Conservation (phyloP, 441 rosid species). For the Daphne laureola region DNA sequence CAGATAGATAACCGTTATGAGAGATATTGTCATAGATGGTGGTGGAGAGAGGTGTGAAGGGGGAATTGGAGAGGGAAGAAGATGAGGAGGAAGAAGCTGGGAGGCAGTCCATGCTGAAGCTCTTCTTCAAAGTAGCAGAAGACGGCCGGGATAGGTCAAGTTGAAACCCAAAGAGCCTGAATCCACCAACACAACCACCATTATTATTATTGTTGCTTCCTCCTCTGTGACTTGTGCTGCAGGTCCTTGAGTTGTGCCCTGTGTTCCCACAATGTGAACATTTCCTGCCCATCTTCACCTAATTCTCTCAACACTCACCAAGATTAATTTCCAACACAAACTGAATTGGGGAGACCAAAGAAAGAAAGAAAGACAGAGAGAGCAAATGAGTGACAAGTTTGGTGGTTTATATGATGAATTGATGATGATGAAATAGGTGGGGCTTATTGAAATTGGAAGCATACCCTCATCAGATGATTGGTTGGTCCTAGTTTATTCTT, state of each 20-base stretch:
- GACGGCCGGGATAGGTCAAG: slow-evolving; percentile 45
- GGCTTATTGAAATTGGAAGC: slow-evolving; percentile 50
- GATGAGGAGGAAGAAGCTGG: slow-evolving; percentile 30
- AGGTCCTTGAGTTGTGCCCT: slow-evolving; percentile 88
- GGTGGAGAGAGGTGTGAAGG: slow-evolving; percentile 27
- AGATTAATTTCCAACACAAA: slow-evolving; percentile 5
- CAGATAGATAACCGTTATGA: slow-evolving; percentile 48
- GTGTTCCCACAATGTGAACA: slow-evolving; percentile 82
- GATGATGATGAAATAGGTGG: slow-evolving; percentile 27
- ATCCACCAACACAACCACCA: slow-evolving; percentile 24
- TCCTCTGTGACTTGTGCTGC: slow-evolving; percentile 37
- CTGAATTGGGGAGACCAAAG: slow-evolving; percentile 9
- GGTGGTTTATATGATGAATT: slow-evolving; percentile 38
- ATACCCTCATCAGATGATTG: slow-evolving; percentile 54
- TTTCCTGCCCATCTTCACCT: slow-evolving; percentile 64
- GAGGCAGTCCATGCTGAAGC: slow-evolving; percentile 71
- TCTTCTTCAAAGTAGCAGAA: slow-evolving; percentile 43
- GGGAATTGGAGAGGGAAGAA: slow-evolving; percentile 30
- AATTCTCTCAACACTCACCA: slow-evolving; percentile 7
- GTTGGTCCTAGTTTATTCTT: slow-evolving; percentile 41
- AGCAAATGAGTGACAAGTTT: slow-evolving; percentile 17
- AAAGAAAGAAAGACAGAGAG: background rate
- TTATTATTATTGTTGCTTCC: too few species aligned
- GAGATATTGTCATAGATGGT: slow-evolving; percentile 19
- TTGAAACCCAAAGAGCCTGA: slow-evolving; percentile 73